Base-by-base conservation (phyloP, 306 rosid species). In the Acacia confusa region DNA sequence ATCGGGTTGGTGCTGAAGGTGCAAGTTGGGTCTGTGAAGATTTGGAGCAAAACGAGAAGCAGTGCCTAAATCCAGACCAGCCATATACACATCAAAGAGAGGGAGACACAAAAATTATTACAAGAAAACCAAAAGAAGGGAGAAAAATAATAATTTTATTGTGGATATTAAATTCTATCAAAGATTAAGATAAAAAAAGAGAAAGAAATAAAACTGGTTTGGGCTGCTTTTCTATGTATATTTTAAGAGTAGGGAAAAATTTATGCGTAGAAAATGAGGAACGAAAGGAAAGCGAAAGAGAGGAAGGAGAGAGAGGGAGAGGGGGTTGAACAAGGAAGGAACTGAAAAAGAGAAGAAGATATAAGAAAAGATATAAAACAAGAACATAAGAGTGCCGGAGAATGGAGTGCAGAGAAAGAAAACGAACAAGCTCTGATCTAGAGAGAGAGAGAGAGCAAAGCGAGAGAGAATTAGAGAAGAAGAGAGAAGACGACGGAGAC, bases 21-120 rank as follows among this genome's bases (percentile, higher is more conserved):
- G 85, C 81, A 89, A 88, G 78, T 90, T 90, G n/a, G 81, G 86
- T 60, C 84, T 87, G 65, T 88, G 97, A 43, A 91, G 91, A 69
- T 79, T 90, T 78, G 91, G 97, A 78, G 88, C 82, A 79, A 87
- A 94, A 82, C 84, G 93, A 81, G 92, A 83, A 77, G 90, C 83
- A 58, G 94, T 82, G 82, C 93, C 92, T 91, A 94, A 92, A 92
- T 91, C 97, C 85, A 91, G 78, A 88, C 97, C 98, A 79, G 98
- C 98, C 98, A 94, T 94, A 81, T 85, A 79, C 78, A 74, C 82
- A 88, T 88, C 82, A 81, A 82, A 90, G 82, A 14, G 40, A 79
- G 71, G 80, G 87, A 85, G 40, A 64, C 2, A 78, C 36, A 82
- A 6, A 74, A 40, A n/a, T 81, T 84, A 80, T 66, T 80, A 58